Evolutionary conservation across 371 early-diverging fungal genomes (phyloP).

Genomic region (Syncephalastrum contaminatum): DNA sequence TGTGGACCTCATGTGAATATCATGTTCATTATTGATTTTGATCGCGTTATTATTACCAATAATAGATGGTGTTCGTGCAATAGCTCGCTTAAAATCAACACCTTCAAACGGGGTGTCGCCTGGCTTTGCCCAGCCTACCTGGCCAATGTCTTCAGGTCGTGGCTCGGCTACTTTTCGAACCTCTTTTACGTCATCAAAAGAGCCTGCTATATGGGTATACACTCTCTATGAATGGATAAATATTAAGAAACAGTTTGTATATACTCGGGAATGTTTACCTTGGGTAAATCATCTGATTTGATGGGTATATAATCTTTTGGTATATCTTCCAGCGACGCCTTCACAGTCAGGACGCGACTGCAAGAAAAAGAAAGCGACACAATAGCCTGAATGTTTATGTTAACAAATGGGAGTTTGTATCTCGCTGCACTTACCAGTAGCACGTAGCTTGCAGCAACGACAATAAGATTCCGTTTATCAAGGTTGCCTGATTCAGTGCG

Average conservation of each 20-base stretch:
- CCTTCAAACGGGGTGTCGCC: slow-evolving; percentile 49
- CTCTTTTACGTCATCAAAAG: slow-evolving; percentile 51
- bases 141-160: slow-evolving; percentile 52
- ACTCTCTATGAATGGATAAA: slow-evolving; percentile 57
- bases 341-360: slow-evolving; percentile 56
- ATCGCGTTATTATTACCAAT: slow-evolving; percentile 41
- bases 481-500: slow-evolving; percentile 30
- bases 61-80: slow-evolving; percentile 61
- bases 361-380: slow-evolving; percentile 52
- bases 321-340: slow-evolving; percentile 58
- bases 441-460: slow-evolving; percentile 59
- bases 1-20: slow-evolving; percentile 8
- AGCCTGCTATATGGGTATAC: slow-evolving; percentile 51
- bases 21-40: neutral
- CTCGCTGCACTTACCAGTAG: slow-evolving; percentile 33
- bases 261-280: slow-evolving; percentile 30
- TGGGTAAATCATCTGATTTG: slow-evolving; percentile 62
- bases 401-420: too few species aligned
- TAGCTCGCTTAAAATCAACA: slow-evolving; percentile 63
- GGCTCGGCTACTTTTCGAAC: slow-evolving; percentile 56
- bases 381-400: slow-evolving; percentile 21
- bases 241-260: neutral
- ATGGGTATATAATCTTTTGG: slow-evolving; percentile 74
- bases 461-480: slow-evolving; percentile 54
- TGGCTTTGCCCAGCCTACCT: slow-evolving; percentile 63